phyloP scores from a whole-genome alignment of 495 filamentous ascomycete species.

The Neurospora sp. region DNA sequence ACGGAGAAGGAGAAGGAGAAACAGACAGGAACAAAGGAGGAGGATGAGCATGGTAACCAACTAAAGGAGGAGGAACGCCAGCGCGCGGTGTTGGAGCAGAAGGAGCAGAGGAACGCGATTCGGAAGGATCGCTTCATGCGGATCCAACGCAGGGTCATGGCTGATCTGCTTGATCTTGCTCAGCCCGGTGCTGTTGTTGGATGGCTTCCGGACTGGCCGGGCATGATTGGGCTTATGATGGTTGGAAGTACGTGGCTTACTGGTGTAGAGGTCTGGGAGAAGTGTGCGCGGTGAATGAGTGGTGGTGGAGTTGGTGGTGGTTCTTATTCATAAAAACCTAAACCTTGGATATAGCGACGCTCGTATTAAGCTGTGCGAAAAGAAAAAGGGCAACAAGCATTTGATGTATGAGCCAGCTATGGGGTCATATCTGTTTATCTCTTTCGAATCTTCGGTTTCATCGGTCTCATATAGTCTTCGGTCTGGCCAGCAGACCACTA shows the following conservation, averaged over 20 bases:
- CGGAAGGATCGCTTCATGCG: background rate
- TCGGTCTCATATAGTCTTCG: background rate
- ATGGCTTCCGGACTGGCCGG: conserved; percentile 39
- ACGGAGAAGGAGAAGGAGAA: conserved; percentile 3
- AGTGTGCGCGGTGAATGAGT: conserved; percentile 22
- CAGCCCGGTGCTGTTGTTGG: conserved; percentile 45
- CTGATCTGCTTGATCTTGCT: conserved; percentile 47
- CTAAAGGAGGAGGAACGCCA: background rate
- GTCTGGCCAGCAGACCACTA: background rate
- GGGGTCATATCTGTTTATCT: background rate
- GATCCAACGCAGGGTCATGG: conserved; percentile 30
- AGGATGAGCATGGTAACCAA: conserved; percentile 1
- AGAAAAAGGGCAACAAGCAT: background rate
- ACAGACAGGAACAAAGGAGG: background rate
- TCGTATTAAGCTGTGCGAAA: background rate
- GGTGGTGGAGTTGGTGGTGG: background rate
- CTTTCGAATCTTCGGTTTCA: background rate
- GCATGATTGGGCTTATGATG: conserved; percentile 41
- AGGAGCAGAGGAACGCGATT: conserved; percentile 1
- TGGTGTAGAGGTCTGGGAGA: conserved; percentile 48
- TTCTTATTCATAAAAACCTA: background rate
- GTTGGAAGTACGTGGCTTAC: conserved; percentile 48
- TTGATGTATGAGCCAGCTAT: background rate
- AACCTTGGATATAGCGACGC: background rate
- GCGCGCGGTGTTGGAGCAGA: background rate